Evolutionary conservation across 768 basidiomycete genomes (phyloP).

Genomic region (Chiua virens): DNA sequence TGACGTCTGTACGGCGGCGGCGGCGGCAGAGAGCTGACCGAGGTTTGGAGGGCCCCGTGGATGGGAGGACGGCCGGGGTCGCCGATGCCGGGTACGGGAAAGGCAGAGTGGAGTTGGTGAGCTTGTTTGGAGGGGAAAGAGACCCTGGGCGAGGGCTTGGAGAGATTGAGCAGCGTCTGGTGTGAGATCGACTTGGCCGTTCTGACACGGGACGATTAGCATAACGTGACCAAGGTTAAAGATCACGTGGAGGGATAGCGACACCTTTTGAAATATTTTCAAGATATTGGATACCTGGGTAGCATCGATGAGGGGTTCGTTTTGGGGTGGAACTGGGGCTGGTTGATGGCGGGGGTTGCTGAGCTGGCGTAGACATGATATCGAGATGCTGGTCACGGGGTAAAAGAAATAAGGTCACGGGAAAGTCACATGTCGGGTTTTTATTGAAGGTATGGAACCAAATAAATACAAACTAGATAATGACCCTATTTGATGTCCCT

Average conservation of each 20-base stretch:
- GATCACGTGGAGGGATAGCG: conserved; percentile 30
- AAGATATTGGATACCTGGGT: conserved; percentile 61
- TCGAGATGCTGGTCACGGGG: conserved; percentile 42
- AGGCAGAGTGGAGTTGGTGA: conserved; percentile 32
- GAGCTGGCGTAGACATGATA: background rate
- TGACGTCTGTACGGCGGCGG: conserved; percentile 46
- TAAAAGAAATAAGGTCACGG: conserved; percentile 40
- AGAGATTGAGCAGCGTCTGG: conserved; percentile 63
- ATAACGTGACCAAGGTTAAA: conserved; percentile 22
- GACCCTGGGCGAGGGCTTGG: conserved; percentile 51
- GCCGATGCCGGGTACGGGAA: conserved; percentile 47
- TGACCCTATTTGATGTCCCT: too few relatives aligned
- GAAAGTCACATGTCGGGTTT: conserved; percentile 41
- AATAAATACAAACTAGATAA: conserved; percentile 31
- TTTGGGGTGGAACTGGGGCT: conserved; percentile 9
- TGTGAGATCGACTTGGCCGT: conserved; percentile 51
- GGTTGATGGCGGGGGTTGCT: conserved; percentile 9
- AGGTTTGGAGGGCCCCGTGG: conserved; percentile 66
- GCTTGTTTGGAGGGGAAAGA: conserved; percentile 28
- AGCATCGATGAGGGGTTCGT: conserved; percentile 40
- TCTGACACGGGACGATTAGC: conserved; percentile 29
- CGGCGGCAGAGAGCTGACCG: conserved; percentile 52
- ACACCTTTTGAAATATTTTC: conserved; percentile 59
- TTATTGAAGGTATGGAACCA: conserved; percentile 30
- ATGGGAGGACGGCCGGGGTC: conserved; percentile 73